Conservation (phyloP, 768 basidiomycete species). For the Strobilomyces dryophilus region DNA sequence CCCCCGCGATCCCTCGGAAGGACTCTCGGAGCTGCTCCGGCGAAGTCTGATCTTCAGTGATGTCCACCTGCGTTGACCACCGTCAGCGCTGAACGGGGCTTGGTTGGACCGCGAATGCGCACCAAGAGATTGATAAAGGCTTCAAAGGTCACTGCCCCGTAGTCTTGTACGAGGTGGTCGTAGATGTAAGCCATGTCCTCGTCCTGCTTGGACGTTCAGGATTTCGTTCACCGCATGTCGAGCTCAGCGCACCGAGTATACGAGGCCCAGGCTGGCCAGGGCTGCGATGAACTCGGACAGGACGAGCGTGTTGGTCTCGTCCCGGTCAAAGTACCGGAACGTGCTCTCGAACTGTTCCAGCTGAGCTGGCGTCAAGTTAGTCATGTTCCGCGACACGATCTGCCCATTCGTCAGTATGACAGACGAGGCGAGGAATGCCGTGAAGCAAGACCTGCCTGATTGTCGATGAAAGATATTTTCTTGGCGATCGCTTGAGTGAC, state of each 20-base stretch:
- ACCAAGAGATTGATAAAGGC: conserved; percentile 94
- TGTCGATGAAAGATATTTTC: conserved; percentile 95
- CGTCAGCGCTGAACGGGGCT: background rate
- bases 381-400: conserved; percentile 92
- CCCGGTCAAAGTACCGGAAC: conserved; percentile 96
- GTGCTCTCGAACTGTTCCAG: conserved; percentile 96
- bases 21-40: conserved; percentile 89
- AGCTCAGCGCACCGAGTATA: conserved; percentile 63
- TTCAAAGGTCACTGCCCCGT: conserved; percentile 88
- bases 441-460: conserved; percentile 60
- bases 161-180: conserved; percentile 70
- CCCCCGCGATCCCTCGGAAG: conserved; percentile 86
- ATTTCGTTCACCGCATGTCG: background rate
- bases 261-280: conserved; percentile 88
- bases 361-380: conserved; percentile 92
- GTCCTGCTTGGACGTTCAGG: conserved; percentile 44
- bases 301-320: conserved; percentile 84
- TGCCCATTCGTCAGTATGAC: conserved; percentile 30
- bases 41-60: conserved; percentile 93
- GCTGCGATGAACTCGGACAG: conserved; percentile 90
- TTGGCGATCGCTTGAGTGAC: conserved; percentile 77
- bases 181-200: conserved; percentile 86
- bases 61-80: conserved; percentile 65
- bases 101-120: conserved; percentile 15
- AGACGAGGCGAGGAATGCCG: background rate